Base-by-base conservation (phyloP, 78 protist genomes). In the Pigoraptor vietnamica region DNA sequence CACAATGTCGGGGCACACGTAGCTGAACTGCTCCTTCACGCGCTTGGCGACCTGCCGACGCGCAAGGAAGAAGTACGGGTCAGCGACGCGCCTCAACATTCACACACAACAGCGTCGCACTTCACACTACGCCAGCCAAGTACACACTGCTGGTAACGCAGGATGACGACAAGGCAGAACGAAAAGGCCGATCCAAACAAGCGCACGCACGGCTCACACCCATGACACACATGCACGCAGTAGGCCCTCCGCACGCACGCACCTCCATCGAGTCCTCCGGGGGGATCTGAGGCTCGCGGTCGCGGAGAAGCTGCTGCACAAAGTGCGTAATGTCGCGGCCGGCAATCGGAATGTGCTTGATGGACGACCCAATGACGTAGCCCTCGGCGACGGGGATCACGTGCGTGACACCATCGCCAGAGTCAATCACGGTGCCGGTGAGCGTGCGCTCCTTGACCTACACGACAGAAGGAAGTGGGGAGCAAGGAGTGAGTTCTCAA, bases 381-480 rank as follows among this genome's bases (percentile, higher is more conserved):
- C 99, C 99, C 81, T 98, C 99, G 88, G 97, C 97, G n/a, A 99
- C 99, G 24, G 99, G 99, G 94, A 99, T 99, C 84, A 99, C 96
- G 98, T 99, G 99, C 39, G 99, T 99, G 24, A 99, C 99, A 83
- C 99, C 99, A 89, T 98, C 99, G 37, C 99, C 99, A 35, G 99
- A 96, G 94, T 99, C 99, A 87, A 99, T 93, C 29, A 99, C 99
- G 0, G 99, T 97, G 87, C 99, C 99, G 29, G 99, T 98, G 37
- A 98, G 91, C 34, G 95, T 92, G 33, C 95, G 79, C 34, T 92
- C 96, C 24, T 90, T 86, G 33, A 83, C 92, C 88, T 89, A 14
- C 40, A 19, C 10, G 24, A 14, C 19, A 86, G 24, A 86, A 25
- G 39, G 23, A 86, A 23, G 24, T 36, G n/a, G n/a, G n/a, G n/a